A percentile compares a stretch with the other conserved stretches of the same genome.
These are phyloP conservation scores for Pseudogymnoascus sp. DNA, from an alignment of 2,329 filamentous ascomycete species.

Conservation along the genomic window DNA sequence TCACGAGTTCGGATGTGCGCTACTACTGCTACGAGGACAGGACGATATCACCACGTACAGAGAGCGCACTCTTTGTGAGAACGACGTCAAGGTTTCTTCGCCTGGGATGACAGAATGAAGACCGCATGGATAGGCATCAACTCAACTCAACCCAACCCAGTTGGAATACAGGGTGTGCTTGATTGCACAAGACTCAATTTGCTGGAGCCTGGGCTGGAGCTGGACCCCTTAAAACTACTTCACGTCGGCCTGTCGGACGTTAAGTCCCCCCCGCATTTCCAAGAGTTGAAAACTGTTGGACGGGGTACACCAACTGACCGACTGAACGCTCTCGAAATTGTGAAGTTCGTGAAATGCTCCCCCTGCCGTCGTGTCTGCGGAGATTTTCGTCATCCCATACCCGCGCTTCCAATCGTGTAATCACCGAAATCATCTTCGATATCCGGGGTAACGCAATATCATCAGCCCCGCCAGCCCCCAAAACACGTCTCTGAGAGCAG, in stretches of 20 bases:
- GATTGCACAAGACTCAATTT: background rate
- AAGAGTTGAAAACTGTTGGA: no score
- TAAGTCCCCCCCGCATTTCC: background rate
- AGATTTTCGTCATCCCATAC: background rate
- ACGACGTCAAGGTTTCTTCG: no score
- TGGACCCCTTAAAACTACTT: background rate
- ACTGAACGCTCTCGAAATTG: background rate
- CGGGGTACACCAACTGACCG: no score
- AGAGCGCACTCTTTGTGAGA: no score
- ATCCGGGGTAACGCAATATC: background rate
- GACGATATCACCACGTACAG: no score
- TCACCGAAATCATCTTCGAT: background rate
- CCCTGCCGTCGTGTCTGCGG: background rate
- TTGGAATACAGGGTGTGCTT: no score
- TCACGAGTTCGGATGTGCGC: no score
- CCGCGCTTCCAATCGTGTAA: background rate
- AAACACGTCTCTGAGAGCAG: background rate
- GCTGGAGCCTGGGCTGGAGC: background rate
- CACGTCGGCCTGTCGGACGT: background rate
- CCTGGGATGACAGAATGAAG: no score
- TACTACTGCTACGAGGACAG: no score
- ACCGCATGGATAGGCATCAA: no score
- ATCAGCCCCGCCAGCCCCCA: background rate
- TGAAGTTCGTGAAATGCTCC: background rate
- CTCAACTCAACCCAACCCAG: no score